phyloP scores from a whole-genome alignment of 768 basidiomycete genomes.

The Pulveroboletus frians region DNA sequence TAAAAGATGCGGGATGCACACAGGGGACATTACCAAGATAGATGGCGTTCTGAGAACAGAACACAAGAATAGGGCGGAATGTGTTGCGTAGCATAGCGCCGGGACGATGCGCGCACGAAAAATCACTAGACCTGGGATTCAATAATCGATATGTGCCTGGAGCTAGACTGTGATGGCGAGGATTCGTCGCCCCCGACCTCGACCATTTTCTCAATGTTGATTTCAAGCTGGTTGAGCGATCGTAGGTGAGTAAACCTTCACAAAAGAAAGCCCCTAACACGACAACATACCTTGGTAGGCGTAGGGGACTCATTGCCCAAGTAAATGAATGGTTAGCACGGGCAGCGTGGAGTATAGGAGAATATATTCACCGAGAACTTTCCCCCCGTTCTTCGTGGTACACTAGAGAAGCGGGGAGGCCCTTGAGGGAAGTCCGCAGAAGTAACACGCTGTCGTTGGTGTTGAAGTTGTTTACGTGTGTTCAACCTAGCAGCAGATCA shows the following conservation, averaged over 20 bases:
- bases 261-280: background rate
- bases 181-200: constrained; percentile 20
- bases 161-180: background rate
- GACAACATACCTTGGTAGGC: constrained; percentile 18
- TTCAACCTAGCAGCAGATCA: constrained; percentile 29
- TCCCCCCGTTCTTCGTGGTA: constrained; percentile 10
- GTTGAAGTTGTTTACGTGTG: constrained; percentile 31
- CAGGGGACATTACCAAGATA: background rate
- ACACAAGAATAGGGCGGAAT: background rate
- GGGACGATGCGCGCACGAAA: background rate
- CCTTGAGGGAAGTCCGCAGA: constrained; percentile 27
- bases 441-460: constrained; percentile 26
- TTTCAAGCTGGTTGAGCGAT: constrained; percentile 20
- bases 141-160: constrained; percentile 5
- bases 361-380: constrained; percentile 12
- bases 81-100: background rate
- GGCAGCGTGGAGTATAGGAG: background rate
- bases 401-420: constrained; percentile 19
- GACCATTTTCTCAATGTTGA: constrained; percentile 28
- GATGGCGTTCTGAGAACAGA: background rate
- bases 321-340: background rate
- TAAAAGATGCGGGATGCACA: background rate
- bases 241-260: background rate
- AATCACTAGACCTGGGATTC: constrained; percentile 8
- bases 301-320: constrained; percentile 8